Conservation (phyloP, 2,329 filamentous ascomycete genomes). For the Ceratocystis colombiana region DNA sequence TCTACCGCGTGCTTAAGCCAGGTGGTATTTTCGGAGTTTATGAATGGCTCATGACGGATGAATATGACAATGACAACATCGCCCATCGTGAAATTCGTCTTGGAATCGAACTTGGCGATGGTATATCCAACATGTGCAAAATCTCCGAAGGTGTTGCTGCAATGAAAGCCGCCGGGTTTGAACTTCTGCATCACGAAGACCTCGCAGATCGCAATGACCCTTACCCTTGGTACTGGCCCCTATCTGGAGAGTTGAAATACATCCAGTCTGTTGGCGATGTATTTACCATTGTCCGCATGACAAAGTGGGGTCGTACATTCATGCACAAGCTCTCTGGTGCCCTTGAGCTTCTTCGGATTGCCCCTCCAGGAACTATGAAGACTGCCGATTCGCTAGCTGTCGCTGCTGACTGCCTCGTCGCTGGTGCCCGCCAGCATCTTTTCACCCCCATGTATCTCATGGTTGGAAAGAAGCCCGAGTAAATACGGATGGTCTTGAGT, state of each 20-base stretch:
- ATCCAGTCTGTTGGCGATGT: conserved; percentile 70
- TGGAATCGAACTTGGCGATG: conserved; percentile 89
- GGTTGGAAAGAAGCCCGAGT: conserved; percentile 71
- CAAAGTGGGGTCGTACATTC: conserved; percentile 63
- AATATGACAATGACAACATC: conserved; percentile 81
- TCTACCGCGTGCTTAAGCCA: conserved; percentile 90
- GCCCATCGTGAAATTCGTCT: conserved; percentile 83
- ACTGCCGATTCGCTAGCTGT: conserved; percentile 80
- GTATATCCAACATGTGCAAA: conserved; percentile 95
- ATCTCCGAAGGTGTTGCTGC: conserved; percentile 70
- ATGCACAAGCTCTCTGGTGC: conserved; percentile 67
- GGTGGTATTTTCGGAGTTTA: conserved; percentile 94
- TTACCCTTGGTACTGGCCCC: conserved; percentile 88
- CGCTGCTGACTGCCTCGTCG: conserved; percentile 76
- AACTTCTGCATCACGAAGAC: conserved; percentile 75
- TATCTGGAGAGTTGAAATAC: conserved; percentile 76
- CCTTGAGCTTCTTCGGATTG: conserved; percentile 64
- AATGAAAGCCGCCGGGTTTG: conserved; percentile 80
- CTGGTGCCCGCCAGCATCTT: conserved; percentile 76
- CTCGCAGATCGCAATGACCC: conserved; percentile 65
- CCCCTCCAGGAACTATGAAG: conserved; percentile 79
- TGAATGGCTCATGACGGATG: conserved; percentile 97
- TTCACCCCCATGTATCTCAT: conserved; percentile 99
- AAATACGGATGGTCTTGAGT: neutral
- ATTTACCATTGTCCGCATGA: conserved; percentile 80